A percentile compares a stretch with the other conserved stretches of the same genome.
Conservation (phyloP, 2,329 filamentous ascomycete genomes). For the Harringtonia lauricola region DNA sequence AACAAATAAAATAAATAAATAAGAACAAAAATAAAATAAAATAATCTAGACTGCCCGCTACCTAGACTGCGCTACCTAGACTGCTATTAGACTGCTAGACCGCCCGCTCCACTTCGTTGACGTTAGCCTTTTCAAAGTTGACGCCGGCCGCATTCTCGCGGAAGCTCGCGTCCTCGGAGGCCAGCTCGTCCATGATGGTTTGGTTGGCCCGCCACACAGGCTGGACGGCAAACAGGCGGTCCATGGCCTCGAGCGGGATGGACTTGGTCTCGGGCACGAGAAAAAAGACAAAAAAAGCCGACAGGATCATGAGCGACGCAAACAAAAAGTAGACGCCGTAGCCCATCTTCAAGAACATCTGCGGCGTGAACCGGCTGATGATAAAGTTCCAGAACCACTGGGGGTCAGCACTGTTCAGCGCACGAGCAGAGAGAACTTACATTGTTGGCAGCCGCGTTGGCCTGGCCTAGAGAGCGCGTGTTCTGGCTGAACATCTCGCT, state of each 20-base stretch:
- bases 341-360: constrained; percentile 48
- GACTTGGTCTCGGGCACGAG: constrained; percentile 56
- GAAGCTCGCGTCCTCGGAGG: background rate
- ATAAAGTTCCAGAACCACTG: constrained; percentile 62
- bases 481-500: constrained; percentile 66
- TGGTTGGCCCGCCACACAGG: constrained; percentile 33
- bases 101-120: background rate
- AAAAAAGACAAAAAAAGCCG: constrained; percentile 49
- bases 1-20: too few relatives aligned
- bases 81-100: background rate
- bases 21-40: background rate
- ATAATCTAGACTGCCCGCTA: background rate
- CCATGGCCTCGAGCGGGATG: constrained; percentile 54
- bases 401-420: background rate
- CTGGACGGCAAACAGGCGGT: constrained; percentile 44
- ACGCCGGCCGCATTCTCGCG: background rate
- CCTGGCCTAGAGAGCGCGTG: constrained; percentile 58
- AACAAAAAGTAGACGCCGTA: constrained; percentile 63
- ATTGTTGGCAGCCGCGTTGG: constrained; percentile 59
- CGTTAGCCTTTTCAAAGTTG: background rate
- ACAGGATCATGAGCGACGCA: constrained; percentile 47
- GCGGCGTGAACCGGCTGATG: constrained; percentile 54
- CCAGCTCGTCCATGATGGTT: constrained; percentile 31
- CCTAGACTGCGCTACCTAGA: too few relatives aligned
- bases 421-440: background rate